Evolutionary conservation across 2,329 filamentous ascomycete genomes (phyloP), one percentile per base, ranked within the genome.

Genomic region (Cryphonectria parasitica): DNA sequence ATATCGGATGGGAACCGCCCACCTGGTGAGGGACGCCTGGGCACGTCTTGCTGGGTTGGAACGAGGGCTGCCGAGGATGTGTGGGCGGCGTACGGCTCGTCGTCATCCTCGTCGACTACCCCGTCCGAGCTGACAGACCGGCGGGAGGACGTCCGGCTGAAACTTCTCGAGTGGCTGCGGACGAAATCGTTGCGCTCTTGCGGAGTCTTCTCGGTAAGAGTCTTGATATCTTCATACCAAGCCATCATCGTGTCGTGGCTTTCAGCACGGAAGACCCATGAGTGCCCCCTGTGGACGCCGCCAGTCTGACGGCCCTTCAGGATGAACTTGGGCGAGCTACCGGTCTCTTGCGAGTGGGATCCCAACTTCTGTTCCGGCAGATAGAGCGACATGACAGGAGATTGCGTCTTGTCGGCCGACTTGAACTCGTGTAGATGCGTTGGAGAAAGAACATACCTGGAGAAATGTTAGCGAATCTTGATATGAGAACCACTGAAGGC

Each of bases 361-460:
- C 96, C 96, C 70, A 99, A 87, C 79, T 97, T 98, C 82, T 98
- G 96, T 76, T 98, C 96, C 8, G 92, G 92, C 39, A 99, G 88
- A 79, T 96, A 97, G 69, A 99, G 86, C 58, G 96, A 98, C 95
- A 99, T 98, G 78, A 98, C 89, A 0, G 96, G 96, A 54, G 92
- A 91, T 81, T 96, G 93, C 71, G 89, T 92, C 79, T 95, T 95
- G 82, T 98, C 95, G 75, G 94, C 94, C n/a, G 94, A 97, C 80
- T 97, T 98, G 88, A 98, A 99, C 82, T 99, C 96, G 83, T 99
- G 96, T 31, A 99, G 87, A 82, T 99, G 96, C 69, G 96, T 98
- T 22, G 96, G 93, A 76, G 96, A 97, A 75, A 99, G 85, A 64
- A 98, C 94, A 80, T 98, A 98, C 93, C 93, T 96, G 75, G 11